A percentile compares a stretch with the other conserved stretches of the same genome.
Evolutionary conservation across 176 grass and related monocot genomes (phyloP).

Genomic region (Carex kokanica): DNA sequence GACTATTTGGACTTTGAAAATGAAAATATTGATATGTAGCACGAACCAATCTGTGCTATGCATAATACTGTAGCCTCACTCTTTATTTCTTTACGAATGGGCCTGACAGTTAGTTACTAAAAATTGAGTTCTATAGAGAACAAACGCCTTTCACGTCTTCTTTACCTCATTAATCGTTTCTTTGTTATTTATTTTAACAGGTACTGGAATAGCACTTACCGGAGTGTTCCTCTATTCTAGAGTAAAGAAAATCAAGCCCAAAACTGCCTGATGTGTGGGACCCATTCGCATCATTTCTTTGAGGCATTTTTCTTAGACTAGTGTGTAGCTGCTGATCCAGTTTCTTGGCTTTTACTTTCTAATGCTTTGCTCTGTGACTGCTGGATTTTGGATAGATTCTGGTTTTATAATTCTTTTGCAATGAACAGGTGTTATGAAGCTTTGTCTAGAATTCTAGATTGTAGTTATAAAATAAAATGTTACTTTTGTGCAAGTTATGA

Average conservation of each 20-base stretch:
- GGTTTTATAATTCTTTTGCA: slow-evolving; percentile 18
- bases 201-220: slow-evolving; percentile 71
- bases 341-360: not conserved
- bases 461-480: slow-evolving; percentile 3
- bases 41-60: too few species aligned
- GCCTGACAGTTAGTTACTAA: too few species aligned
- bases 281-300: not conserved
- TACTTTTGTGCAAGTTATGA: not conserved
- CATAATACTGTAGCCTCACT: too few species aligned
- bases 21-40: too few species aligned
- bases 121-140: too few species aligned
- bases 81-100: not conserved
- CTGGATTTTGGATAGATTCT: slow-evolving; percentile 5
- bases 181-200: slow-evolving; percentile 32
- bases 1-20: too few species aligned
- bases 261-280: slow-evolving; percentile 42
- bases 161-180: not conserved
- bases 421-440: slow-evolving; percentile 5
- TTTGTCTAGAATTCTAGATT: not conserved
- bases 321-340: not conserved
- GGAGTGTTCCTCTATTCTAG: slow-evolving; percentile 97
- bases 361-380: not conserved
- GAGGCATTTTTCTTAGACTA: slow-evolving; percentile 1
- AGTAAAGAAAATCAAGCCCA: slow-evolving; percentile 86
- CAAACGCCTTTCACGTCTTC: not conserved